Base-by-base conservation (phyloP, 345 rosid species). In the Erucastrum elatum region DNA sequence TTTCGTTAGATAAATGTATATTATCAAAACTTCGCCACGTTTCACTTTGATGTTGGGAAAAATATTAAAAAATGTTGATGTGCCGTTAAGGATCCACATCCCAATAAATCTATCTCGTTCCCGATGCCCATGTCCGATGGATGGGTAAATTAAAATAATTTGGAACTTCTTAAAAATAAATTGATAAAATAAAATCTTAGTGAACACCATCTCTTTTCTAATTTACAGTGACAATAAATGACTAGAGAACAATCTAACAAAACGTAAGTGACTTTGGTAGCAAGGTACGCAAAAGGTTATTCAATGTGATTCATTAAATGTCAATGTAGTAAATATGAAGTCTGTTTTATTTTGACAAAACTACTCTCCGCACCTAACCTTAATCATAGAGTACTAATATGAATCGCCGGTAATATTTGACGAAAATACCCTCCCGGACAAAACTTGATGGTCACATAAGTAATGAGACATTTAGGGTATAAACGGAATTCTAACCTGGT, bases 401-500 rank as follows among this genome's bases (percentile, higher is more conserved):
- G 2, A 2, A 27, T 27, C n/a, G n/a, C n/a, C n/a, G n/a, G n/a
- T n/a, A n/a, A n/a, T n/a, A n/a, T n/a, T n/a, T 49, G 56, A 62
- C 81, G 16, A 8, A 64, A 37, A 1, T 37, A 64, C 66, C 66
- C 75, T 76, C 4, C 44, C 11, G 31, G 5, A 49, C 55, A 49
- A n/a, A 49, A 11, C 53, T 1, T 4, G 16, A 49, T 49, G 55
- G n/a, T 49, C 17, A 49, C 56, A 49, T n/a, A 15, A 8, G 17
- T 37, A 37, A n/a, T 15, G 56, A 58, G 37, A 26, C 31, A 27
- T 0, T 2, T 11, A 29, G 66, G 59, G 26, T 8, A 46, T 5
- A n/a, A 21, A 37, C 4, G 85, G 77, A 41, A 34, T 1, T 12
- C 9, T 25, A 64, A 95, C 98, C 99, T 93, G 59, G 93, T 85